Base-by-base conservation (phyloP, 495 filamentous ascomycete genomes). In the Trichocladium uniseriatum region DNA sequence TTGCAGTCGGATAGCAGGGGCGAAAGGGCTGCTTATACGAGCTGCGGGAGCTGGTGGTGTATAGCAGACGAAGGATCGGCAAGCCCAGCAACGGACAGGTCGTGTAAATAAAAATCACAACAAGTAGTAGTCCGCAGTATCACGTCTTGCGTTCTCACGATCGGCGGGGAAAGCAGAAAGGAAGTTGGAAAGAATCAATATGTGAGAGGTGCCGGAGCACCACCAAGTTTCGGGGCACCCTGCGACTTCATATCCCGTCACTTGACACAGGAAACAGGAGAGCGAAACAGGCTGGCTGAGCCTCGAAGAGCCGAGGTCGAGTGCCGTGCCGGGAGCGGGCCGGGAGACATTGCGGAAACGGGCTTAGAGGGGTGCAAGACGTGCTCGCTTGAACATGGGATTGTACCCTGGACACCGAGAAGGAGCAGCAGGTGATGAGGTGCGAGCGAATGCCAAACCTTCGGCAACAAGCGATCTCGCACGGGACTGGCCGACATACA, bases 261-360 rank as follows among this genome's bases (percentile, higher is more conserved):
- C 63, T 66, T 60, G 58, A 66, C 58, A 46, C 54, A 48, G 52
- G 37, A 39, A 53, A 46, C 46, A 53, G 44, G 49, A 46, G 43
- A 54, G 45, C 51, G 47, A 59, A 53, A 53, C 61, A 49, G 56
- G 39, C 49, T 49, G 49, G 47, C 48, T 48, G 38, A 52, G 16
- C 18, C 43, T 20, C 37, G 46, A 29, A 40, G 29, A 49, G 49
- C 44, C 58, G 50, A 56, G 52, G 52, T 52, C 28, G 51, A 49
- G 52, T 52, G 50, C 29, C 43, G 46, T 24, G 45, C 22, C 45
- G 43, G 54, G 56, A 54, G 44, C 44, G 47, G 52, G 59, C 54
- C 57, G 56, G 56, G 57, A n/a, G 48, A 56, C 51, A 50, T 53
- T 43, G 59, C 56, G 60, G 56, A 63, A 63, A 61, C 48, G 54